Evolutionary conservation across 2,329 filamentous ascomycete genomes (phyloP).

Genomic region (Cercospora janseana): DNA sequence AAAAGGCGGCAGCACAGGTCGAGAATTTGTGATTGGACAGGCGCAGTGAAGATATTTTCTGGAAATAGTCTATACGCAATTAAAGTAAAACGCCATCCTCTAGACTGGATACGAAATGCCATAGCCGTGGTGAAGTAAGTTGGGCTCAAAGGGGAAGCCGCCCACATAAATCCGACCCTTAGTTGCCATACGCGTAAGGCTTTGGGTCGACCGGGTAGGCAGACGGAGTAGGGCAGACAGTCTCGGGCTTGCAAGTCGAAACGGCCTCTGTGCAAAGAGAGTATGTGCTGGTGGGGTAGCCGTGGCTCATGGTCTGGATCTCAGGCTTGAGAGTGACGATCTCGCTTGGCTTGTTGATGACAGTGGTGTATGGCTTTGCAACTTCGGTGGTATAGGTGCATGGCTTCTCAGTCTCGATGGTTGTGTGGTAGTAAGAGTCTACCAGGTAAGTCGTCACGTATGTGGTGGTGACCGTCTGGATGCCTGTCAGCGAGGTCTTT

Average conservation of each 20-base stretch:
- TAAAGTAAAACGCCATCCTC: too few relatives aligned
- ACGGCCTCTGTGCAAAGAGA: constrained; percentile 11
- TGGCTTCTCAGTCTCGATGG: background rate
- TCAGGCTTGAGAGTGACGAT: background rate
- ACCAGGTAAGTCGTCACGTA: constrained; percentile 8
- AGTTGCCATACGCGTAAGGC: too few relatives aligned
- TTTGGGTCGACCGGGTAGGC: background rate
- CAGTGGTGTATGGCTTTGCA: constrained; percentile 9
- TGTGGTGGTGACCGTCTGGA: constrained; percentile 6
- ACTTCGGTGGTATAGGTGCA: constrained; percentile 13
- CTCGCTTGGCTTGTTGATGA: constrained; percentile 2
- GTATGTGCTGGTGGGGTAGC: background rate
- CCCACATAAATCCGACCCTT: too few relatives aligned
- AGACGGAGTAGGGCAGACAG: background rate
- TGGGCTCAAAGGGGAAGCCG: too few relatives aligned
- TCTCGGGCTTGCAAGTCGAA: constrained; percentile 5
- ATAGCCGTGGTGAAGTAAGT: too few relatives aligned
- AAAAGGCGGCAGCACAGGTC: too few relatives aligned
- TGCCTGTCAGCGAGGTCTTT: background rate
- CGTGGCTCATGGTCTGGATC: background rate
- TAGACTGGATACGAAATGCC: too few relatives aligned
- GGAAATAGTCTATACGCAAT: too few relatives aligned
- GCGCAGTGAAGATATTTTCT: too few relatives aligned
- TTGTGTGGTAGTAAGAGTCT: background rate
- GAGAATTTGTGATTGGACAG: too few relatives aligned